A percentile compares a stretch with the other conserved stretches of the same genome.
phyloP scores from a whole-genome alignment of 2,329 filamentous ascomycete species.

The Helotiales sp. region DNA sequence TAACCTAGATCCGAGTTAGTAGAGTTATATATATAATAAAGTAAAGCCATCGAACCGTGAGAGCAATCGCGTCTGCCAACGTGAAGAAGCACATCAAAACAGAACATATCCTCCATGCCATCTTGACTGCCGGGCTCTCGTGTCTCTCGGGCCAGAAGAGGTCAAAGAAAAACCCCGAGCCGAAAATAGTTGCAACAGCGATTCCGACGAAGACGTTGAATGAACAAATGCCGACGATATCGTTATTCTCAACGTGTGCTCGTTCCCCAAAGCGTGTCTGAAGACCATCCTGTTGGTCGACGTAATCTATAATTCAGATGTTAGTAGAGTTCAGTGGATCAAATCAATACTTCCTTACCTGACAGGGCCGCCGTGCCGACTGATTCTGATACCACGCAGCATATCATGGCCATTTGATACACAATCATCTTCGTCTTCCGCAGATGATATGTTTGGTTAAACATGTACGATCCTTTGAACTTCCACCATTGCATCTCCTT shows the following conservation, averaged over 20 bases:
- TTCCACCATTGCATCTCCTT: conserved; percentile 58
- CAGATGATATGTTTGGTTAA: conserved; percentile 53
- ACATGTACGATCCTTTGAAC: conserved; percentile 59
- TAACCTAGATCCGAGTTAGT: conserved; percentile 33
- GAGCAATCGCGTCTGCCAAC: conserved; percentile 47
- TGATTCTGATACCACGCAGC: conserved; percentile 56
- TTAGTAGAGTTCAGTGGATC: not conserved
- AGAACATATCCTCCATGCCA: conserved; percentile 55
- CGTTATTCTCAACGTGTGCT: conserved; percentile 51
- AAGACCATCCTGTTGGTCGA: conserved; percentile 52
- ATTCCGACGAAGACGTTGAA: conserved; percentile 61
- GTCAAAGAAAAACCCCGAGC: conserved; percentile 61
- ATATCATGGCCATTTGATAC: conserved; percentile 59
- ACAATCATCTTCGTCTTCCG: conserved; percentile 59
- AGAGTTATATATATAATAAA: not conserved
- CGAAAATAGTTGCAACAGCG: conserved; percentile 57
- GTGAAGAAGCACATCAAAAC: conserved; percentile 48
- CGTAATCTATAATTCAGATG: conserved; percentile 44
- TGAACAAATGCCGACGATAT: conserved; percentile 53
- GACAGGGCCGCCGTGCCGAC: conserved; percentile 55
- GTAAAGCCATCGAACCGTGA: conserved; percentile 40
- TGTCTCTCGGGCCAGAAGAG: conserved; percentile 58
- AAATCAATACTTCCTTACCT: conserved; percentile 38
- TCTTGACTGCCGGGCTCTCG: conserved; percentile 47
- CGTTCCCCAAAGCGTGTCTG: conserved; percentile 37